Evolutionary conservation across 495 filamentous ascomycete genomes (phyloP).

Genomic region (Lasiosphaeris hirsuta): DNA sequence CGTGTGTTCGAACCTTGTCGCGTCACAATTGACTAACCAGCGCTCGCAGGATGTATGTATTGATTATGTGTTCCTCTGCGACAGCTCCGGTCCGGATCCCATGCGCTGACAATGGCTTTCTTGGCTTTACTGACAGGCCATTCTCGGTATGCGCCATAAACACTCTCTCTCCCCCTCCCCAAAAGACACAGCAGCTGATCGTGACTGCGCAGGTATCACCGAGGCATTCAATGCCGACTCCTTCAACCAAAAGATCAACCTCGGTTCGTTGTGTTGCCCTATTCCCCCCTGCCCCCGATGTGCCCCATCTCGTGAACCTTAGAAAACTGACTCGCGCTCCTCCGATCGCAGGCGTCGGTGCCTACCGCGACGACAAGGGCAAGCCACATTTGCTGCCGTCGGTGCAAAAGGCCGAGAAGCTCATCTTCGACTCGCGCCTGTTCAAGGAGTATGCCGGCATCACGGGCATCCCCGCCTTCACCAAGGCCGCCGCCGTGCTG

Average conservation of each 20-base stretch:
- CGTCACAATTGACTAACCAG: conserved; percentile 32
- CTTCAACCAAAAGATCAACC: conserved; percentile 92
- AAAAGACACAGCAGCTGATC: conserved; percentile 8
- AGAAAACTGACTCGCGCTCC: conserved; percentile 23
- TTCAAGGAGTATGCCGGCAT: conserved; percentile 99
- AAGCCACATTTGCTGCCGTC: conserved; percentile 98
- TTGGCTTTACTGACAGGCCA: conserved; percentile 52
- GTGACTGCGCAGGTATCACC: conserved; percentile 68
- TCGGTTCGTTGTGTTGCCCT: conserved; percentile 65
- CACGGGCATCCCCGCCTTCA: conserved; percentile 91
- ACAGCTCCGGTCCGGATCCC: background rate
- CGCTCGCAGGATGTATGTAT: conserved; percentile 56
- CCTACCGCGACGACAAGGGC: conserved; percentile 89
- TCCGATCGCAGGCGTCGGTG: conserved; percentile 59
- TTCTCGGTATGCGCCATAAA: conserved; percentile 57
- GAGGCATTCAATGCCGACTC: conserved; percentile 97
- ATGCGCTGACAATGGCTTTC: conserved; percentile 20
- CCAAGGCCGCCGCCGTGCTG: conserved; percentile 81
- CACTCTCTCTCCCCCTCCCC: conserved; percentile 2
- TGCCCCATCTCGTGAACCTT: background rate
- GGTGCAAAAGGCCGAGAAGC: conserved; percentile 83
- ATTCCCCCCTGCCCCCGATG: background rate
- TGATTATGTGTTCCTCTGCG: conserved; percentile 5
- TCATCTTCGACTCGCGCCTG: conserved; percentile 67
- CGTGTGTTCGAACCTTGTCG: conserved; percentile 34